These are phyloP conservation scores for Vanderwaltozyma polyspora DNA, from an alignment of 805 yeast genomes.

Conservation along the genomic window DNA sequence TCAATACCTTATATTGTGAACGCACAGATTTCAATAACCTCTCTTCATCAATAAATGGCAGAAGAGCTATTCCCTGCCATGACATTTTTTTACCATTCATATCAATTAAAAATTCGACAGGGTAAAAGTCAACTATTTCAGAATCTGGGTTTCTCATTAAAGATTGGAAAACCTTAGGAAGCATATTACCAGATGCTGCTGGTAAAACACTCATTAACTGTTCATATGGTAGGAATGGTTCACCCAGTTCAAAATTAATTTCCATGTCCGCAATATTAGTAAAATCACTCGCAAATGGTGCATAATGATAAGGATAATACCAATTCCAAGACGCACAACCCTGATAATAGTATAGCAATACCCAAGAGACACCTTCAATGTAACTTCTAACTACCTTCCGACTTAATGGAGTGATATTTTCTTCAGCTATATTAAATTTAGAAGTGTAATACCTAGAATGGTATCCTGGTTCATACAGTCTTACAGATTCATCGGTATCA, in stretches of 20 bases:
- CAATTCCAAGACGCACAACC: slow-evolving; percentile 99
- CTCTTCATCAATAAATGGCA: slow-evolving; percentile 85
- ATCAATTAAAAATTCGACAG: slow-evolving; percentile 77
- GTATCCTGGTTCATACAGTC: slow-evolving; percentile 82
- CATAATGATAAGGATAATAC: slow-evolving; percentile 95
- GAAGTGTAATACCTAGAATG: slow-evolving; percentile 64
- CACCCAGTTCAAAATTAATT: slow-evolving; percentile 51
- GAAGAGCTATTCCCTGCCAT: slow-evolving; percentile 87
- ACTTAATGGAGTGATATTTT: slow-evolving; percentile 43
- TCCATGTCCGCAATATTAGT: slow-evolving; percentile 38
- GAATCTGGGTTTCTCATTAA: slow-evolving; percentile 72
- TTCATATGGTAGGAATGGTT: slow-evolving; percentile 83
- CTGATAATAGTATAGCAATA: slow-evolving; percentile 81
- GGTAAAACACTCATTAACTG: slow-evolving; percentile 93
- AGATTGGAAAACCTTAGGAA: slow-evolving; percentile 72
- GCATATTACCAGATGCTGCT: slow-evolving; percentile 79
- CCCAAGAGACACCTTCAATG: slow-evolving; percentile 97
- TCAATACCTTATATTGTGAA: slow-evolving; percentile 48
- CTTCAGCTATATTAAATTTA: slow-evolving; percentile 53
- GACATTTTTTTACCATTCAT: slow-evolving; percentile 93
- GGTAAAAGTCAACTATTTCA: slow-evolving; percentile 84
- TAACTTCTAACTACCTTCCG: slow-evolving; percentile 58
- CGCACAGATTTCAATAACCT: slow-evolving; percentile 58
- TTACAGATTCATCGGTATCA: slow-evolving; percentile 43
- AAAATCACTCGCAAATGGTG: slow-evolving; percentile 93